Conservation (phyloP, 257 asterid genomes). For the Parsonsia alboflavescens region DNA sequence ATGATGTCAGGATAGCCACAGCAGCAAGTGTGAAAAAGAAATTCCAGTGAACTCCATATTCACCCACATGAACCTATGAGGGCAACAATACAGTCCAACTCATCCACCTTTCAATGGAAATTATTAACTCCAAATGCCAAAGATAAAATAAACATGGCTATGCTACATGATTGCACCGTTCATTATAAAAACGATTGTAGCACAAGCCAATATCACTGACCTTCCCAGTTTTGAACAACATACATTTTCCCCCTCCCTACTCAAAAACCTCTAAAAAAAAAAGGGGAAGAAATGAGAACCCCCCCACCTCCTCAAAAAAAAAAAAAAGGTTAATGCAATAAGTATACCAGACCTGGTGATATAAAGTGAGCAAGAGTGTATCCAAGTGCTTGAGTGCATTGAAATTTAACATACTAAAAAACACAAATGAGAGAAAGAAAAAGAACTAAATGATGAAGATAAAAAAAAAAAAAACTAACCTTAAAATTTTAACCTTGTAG, state of each 20-base stretch:
- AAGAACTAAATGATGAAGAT: no score
- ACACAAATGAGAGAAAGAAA: no score
- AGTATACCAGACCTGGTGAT: neutral
- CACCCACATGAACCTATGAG: slow-evolving; percentile 86
- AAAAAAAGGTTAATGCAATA: neutral
- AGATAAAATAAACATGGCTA: neutral
- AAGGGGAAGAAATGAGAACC: neutral
- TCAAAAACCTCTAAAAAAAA: no score
- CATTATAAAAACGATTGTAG: neutral
- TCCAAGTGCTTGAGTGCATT: no score
- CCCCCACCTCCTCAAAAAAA: no score
- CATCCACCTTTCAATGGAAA: neutral
- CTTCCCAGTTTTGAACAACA: no score
- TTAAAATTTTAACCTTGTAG: no score
- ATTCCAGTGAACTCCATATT: slow-evolving; percentile 98
- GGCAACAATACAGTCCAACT: slow-evolving; percentile 5
- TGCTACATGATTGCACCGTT: neutral
- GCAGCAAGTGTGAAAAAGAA: slow-evolving; percentile 96
- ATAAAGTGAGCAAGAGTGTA: no score
- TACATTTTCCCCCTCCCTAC: no score
- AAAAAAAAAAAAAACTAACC: no score
- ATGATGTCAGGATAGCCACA: slow-evolving; percentile 68
- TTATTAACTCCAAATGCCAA: neutral
- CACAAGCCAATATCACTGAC: neutral
- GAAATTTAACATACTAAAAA: no score